These are phyloP conservation scores for Metschnikowia hibisci DNA, from an alignment of 805 yeast genomes.

Conservation along the genomic window DNA sequence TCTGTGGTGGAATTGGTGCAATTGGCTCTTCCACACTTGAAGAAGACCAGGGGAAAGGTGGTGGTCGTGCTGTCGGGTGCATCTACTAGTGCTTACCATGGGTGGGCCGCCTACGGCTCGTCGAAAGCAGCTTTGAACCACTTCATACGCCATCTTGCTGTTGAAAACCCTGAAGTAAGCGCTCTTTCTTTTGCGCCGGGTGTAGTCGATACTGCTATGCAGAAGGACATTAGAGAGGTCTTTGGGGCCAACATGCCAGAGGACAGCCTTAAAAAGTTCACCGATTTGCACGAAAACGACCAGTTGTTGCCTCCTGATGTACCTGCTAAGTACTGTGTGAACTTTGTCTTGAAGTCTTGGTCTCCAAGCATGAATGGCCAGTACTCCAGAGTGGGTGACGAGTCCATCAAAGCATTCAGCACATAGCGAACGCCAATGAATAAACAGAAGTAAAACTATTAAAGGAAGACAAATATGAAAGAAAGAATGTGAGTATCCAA, in stretches of 20 bases:
- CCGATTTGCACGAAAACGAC: conserved; percentile 53
- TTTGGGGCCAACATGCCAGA: conserved; percentile 59
- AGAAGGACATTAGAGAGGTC: conserved; percentile 65
- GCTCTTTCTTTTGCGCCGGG: conserved; percentile 88
- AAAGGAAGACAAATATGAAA: no score
- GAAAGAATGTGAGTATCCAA: no score
- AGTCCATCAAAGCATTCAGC: conserved; percentile 8
- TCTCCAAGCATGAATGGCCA: conserved; percentile 57
- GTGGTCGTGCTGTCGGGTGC: conserved; percentile 93
- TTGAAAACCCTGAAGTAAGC: conserved; percentile 58
- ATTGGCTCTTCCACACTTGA: conserved; percentile 54
- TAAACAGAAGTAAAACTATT: no score
- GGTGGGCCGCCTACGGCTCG: conserved; percentile 91
- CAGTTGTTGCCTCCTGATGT: conserved; percentile 62
- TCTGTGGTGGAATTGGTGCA: conserved; percentile 61
- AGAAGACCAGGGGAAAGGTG: conserved; percentile 53
- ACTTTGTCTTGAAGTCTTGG: conserved; percentile 61
- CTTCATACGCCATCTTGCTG: conserved; percentile 60
- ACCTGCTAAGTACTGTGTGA: conserved; percentile 70
- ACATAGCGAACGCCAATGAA: background rate
- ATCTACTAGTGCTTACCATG: conserved; percentile 52
- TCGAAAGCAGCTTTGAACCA: conserved; percentile 91
- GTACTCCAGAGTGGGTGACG: conserved; percentile 61
- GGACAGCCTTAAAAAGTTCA: conserved; percentile 57
- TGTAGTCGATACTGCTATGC: conserved; percentile 91